Base-by-base conservation (phyloP, 352 stramenopile species). In the Pythium periplocum region DNA sequence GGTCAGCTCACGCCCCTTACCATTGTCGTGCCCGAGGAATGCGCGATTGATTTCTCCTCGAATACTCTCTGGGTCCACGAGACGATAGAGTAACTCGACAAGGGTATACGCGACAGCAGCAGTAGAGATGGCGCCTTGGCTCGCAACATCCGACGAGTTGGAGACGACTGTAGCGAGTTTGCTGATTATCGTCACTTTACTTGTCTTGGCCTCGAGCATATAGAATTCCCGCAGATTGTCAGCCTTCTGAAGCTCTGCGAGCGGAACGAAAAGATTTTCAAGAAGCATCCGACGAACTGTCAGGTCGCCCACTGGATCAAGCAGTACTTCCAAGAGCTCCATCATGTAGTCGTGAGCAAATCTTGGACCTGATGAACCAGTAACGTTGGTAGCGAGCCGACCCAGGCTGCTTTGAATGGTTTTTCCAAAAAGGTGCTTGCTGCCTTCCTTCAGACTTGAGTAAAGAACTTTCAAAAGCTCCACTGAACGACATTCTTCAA, bases 1-100 rank as follows among this genome's bases (percentile, higher is more conserved):
- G 4, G 83, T 93, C 48, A 93, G 80, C 58, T 92, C 83, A 38
- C 83, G 64, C 8, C 83, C 78, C 51, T 93, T 89, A 5, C 80
- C 76, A 55, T 86, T 86, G 11, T 61, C 53, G 52, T 87, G 75
- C 11, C 80, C 75, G 37, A 89, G 56, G 58, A 90, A 91, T 34
- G 69, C 71, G n/a, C 65, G 57, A 52, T 92, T 92, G 45, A 93
- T 75, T 12, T 77, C 64, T 32, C 56, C 69, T 36, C 83, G 75
- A 62, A 93, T 72, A 45, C 75, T 59, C 30, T 91, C 81, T 1
- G 76, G 70, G 38, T 88, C 73, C 8, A 81, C 58, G 10, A 89
- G 57, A 1, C 81, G 70, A 56, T 80, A 91, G 41, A 89, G 51
- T 26, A 88, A 62, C 51, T 91, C 78, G 7, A 91, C 66, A 33